Evolutionary conservation across 768 basidiomycete species (phyloP), one percentile per base, ranked within the genome.

Genomic region (Pleurotus tuoliensis): DNA sequence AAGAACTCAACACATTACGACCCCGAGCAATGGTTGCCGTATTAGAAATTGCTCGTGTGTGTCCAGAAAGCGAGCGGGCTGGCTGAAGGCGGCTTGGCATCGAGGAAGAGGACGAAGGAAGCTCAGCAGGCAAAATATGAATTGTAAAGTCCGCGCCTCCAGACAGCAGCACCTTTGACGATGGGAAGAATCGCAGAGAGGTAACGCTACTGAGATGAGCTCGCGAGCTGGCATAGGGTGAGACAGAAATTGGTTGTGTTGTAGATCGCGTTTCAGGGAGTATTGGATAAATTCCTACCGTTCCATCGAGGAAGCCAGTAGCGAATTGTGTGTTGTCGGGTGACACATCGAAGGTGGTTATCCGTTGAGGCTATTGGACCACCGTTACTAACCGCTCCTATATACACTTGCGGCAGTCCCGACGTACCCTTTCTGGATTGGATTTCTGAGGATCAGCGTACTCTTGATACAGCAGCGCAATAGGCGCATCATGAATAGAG

Each of bases 81-180:
- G 88, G 76, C 0, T 69, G 61, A 22, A 84, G 71, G 45, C 77
- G 64, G 27, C 65, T 58, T 49, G 69, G 69, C 22, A 64, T 59
- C 4, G 67, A 27, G 13, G 64, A 59, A 1, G 70, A 22, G 60
- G 66, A 34, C 1, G 65, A 47, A 39, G 61, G 40, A 7, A 56
- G 49, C 3, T 82, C 78, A 0, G 87, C 83, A 6, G 88, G 81
- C 52, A 87, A 80, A 57, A 94, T 78, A 22, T 81, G 72, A 2
- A 92, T 68, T 0, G 81, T 73, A 61, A 90, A 86, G 66, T 92
- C 89, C 4, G 80, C 80, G 0, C 87, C 83, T 0, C 84, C 76
- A 4, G 88, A 82, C 8, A 94, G 77, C 1, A 92, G 73, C 13
- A 92, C 90, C 40, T 84, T 75, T 9, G 81, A 85, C 0, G 86